phyloP scores from a whole-genome alignment of 2,329 filamentous ascomycete species.

The Aspergillus sp. region DNA sequence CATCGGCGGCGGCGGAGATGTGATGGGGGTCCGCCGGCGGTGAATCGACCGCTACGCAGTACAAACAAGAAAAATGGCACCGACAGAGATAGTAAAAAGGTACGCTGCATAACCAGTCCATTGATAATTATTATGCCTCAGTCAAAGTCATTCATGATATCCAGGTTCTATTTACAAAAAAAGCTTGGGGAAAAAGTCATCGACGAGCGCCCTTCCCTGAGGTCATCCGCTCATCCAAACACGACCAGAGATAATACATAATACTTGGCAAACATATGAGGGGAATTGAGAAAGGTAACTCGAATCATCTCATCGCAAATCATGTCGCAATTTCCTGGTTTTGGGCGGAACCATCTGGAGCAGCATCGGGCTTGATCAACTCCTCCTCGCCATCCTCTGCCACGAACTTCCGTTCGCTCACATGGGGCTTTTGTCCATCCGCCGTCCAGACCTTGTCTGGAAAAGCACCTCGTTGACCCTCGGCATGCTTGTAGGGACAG shows the following conservation, averaged over 20 bases:
- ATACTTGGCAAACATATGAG: constrained; percentile 9
- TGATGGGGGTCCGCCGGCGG: neutral
- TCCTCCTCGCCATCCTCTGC: constrained; percentile 67
- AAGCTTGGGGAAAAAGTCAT: constrained; percentile 9
- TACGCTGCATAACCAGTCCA: too few relatives aligned
- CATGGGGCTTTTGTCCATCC: constrained; percentile 59
- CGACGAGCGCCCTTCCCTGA: constrained; percentile 24
- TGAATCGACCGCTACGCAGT: neutral
- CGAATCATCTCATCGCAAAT: constrained; percentile 1
- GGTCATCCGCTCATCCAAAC: constrained; percentile 22
- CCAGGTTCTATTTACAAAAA: constrained; percentile 25
- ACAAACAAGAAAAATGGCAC: too few relatives aligned
- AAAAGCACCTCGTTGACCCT: constrained; percentile 83
- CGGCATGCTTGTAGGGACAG: constrained; percentile 86
- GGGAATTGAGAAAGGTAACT: constrained; percentile 3
- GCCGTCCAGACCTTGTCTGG: constrained; percentile 90
- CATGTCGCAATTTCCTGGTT: constrained; percentile 33
- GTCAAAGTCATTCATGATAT: constrained; percentile 13
- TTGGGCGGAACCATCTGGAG: constrained; percentile 26
- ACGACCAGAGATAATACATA: constrained; percentile 26
- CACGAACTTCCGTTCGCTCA: constrained; percentile 87
- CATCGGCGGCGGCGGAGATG: neutral
- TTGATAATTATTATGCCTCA: too few relatives aligned
- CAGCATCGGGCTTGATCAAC: constrained; percentile 62
- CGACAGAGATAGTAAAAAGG: too few relatives aligned